Evolutionary conservation across 768 basidiomycete genomes (phyloP), one percentile per base, ranked within the genome.

Genomic region (Sarcomyxa edulis): DNA sequence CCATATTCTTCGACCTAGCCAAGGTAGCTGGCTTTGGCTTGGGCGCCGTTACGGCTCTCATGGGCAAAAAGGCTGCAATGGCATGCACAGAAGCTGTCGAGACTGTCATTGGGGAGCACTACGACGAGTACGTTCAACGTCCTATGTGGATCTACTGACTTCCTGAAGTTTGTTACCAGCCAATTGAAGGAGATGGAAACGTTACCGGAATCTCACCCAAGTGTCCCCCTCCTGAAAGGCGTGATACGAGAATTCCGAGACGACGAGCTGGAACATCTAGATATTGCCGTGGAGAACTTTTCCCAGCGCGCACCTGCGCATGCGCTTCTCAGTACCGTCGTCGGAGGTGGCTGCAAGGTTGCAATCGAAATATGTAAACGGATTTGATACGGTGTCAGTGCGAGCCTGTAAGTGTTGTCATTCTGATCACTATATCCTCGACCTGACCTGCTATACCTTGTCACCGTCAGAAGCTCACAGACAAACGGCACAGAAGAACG

Each of bases 11-110:
- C 40, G 87, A 90, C 24, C 69, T 90, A 5, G 95, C 94, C 46
- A 89, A 92, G 55, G 77, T 76, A 5, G 84, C 83, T 35, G 93
- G 93, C 5, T 94, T 87, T 55, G 84, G 85, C 3, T 66, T 98
- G 6, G 94, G 94, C 5, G 83, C 82, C 5, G 73, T 66, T 0
- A 96, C 94, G 0, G 94, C 89, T 1, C 61, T 95, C 15, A 71
- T 95, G 75, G 87, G 94, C 25, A 85, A 80, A 53, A 85, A 96
- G 49, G 91, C 93, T 9, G 92, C 94, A 1, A 98, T 98, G 94
- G 94, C 94, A 5, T 97, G 94, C 52, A 98, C 94, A 0, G 94
- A 98, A 59, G 94, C 94, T 0, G 93, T 98, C 14, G 94, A 98
- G 59, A 96, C 94, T 0, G 91, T 91, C 40, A 98, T 98, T 37